These are phyloP conservation scores for Olyra latifolia DNA, from an alignment of 176 grass and related monocot species.

Conservation along the genomic window DNA sequence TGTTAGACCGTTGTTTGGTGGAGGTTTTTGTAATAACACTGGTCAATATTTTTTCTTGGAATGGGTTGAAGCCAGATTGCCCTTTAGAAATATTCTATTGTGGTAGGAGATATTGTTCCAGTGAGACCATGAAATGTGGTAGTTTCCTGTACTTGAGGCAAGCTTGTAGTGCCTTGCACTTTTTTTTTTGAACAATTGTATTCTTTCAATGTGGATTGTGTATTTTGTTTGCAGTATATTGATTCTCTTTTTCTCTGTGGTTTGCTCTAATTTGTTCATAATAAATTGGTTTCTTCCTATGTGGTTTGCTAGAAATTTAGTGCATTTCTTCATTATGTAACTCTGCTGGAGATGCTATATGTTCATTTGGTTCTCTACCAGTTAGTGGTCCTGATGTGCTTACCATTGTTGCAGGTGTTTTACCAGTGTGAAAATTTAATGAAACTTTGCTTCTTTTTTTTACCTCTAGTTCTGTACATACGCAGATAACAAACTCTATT, in stretches of 20 bases:
- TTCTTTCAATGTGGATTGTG: background rate
- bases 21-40: background rate
- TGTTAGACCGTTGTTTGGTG: background rate
- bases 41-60: background rate
- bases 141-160: background rate
- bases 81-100: background rate
- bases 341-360: background rate
- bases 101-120: conserved; percentile 14
- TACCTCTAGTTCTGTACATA: background rate
- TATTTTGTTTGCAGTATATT: conserved; percentile 1
- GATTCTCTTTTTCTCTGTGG: conserved; percentile 13
- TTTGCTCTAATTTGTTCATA: conserved; percentile 23
- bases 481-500: conserved; percentile 22
- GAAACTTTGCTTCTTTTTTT: background rate
- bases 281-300: background rate
- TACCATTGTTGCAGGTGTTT: background rate
- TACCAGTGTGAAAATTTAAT: background rate
- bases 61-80: background rate
- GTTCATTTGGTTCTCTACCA: background rate
- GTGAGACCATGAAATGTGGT: background rate
- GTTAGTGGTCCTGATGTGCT: conserved; percentile 1
- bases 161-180: background rate
- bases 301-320: background rate
- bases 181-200: background rate
- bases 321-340: background rate